These are phyloP conservation scores for Sugiyamaella boreocaroliniensis DNA, from an alignment of 805 yeast species.

Conservation along the genomic window DNA sequence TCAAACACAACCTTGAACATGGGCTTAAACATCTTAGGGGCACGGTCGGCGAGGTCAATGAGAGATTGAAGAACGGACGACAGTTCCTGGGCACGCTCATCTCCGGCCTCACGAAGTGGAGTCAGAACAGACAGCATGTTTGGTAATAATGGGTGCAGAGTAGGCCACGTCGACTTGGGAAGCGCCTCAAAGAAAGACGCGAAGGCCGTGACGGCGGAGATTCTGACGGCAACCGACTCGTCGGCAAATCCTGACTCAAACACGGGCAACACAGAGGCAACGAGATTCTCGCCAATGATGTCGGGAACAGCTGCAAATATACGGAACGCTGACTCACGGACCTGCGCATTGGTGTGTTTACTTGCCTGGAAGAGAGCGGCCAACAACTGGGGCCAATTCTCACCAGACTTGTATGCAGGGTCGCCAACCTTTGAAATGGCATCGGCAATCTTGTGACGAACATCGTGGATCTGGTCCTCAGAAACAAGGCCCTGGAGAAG, in stretches of 20 bases:
- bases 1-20: conserved; percentile 86
- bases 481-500: conserved; percentile 65
- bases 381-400: conserved; percentile 73
- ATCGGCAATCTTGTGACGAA: conserved; percentile 88
- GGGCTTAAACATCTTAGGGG: conserved; percentile 89
- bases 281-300: conserved; percentile 53
- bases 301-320: conserved; percentile 81
- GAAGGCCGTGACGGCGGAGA: conserved; percentile 88
- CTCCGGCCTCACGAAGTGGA: conserved; percentile 53
- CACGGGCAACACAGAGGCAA: conserved; percentile 51
- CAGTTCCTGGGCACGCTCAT: conserved; percentile 73
- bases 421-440: conserved; percentile 89
- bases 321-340: conserved; percentile 87
- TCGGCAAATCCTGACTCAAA: conserved; percentile 81
- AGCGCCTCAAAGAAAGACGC: conserved; percentile 79
- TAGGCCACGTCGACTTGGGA: conserved; percentile 73
- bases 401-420: conserved; percentile 30
- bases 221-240: conserved; percentile 70
- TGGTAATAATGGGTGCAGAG: conserved; percentile 73
- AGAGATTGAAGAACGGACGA: conserved; percentile 83
- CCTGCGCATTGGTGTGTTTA: conserved; percentile 48
- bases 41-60: conserved; percentile 84
- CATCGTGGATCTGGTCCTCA: conserved; percentile 56
- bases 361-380: conserved; percentile 69
- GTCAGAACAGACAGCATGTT: conserved; percentile 80